These are phyloP conservation scores for Calonectria fujianensis DNA, from an alignment of 2,329 filamentous ascomycete genomes.

Conservation along the genomic window DNA sequence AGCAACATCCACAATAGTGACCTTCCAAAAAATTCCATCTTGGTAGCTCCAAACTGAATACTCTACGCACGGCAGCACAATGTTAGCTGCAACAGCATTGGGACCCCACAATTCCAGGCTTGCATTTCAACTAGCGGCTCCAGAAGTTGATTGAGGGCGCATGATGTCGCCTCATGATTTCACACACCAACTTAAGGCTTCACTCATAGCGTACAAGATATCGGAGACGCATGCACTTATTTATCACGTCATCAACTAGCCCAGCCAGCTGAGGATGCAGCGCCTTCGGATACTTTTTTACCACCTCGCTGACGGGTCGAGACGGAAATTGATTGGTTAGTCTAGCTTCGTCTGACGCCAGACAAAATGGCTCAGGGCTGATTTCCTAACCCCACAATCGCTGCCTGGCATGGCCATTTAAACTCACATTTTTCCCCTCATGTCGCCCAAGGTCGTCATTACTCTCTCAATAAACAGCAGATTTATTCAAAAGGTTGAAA, in stretches of 20 bases:
- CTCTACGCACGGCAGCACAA: too few species aligned
- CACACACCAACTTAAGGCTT: neutral
- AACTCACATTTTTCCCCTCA: neutral
- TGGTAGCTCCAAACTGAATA: too few species aligned
- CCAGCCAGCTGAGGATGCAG: neutral
- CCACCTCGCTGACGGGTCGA: neutral
- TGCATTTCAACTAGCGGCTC: too few species aligned
- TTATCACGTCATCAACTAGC: neutral
- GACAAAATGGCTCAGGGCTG: neutral
- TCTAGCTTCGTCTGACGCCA: neutral
- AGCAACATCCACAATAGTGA: too few species aligned
- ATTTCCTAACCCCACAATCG: neutral
- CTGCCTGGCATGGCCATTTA: neutral
- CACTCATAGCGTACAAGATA: neutral
- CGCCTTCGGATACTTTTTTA: neutral
- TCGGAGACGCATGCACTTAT: neutral
- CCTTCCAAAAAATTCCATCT: too few species aligned
- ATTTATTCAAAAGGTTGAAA: neutral
- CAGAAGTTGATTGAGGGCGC: too few species aligned
- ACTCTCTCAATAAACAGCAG: neutral
- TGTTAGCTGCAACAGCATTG: too few species aligned
- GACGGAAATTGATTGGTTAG: neutral
- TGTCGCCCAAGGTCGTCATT: neutral
- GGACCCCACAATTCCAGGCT: too few species aligned
- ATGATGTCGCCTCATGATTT: too few species aligned